Conservation (phyloP, 2,329 filamentous ascomycete species). For the Neocatenulostroma microsporum region DNA sequence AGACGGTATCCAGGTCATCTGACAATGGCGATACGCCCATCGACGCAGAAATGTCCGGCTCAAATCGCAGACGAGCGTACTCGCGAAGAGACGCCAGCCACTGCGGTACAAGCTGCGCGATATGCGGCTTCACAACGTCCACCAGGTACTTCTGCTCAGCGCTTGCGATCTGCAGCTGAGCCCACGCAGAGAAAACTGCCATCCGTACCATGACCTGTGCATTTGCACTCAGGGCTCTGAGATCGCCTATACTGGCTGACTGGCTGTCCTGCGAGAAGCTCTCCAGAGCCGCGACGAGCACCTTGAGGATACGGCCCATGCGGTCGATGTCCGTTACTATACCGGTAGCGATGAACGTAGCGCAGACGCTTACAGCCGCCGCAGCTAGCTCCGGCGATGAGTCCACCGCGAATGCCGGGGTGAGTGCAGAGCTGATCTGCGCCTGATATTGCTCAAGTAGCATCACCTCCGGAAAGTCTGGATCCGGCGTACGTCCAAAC, state of each 20-base stretch:
- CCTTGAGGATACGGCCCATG: constrained; percentile 97
- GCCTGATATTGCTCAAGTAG: constrained; percentile 96
- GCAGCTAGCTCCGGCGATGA: constrained; percentile 93
- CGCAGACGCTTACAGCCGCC: constrained; percentile 93
- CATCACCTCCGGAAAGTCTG: constrained; percentile 95
- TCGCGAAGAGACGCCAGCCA: constrained; percentile 92
- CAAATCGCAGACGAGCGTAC: constrained; percentile 86
- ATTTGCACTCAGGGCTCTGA: constrained; percentile 88
- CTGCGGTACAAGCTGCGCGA: constrained; percentile 79
- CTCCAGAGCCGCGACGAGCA: constrained; percentile 80
- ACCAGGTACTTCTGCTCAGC: constrained; percentile 82
- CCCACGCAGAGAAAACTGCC: constrained; percentile 95
- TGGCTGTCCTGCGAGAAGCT: constrained; percentile 78
- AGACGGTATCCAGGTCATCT: constrained; percentile 77
- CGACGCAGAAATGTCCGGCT: constrained; percentile 92
- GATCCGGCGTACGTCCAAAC: constrained; percentile 91
- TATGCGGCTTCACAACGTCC: constrained; percentile 81
- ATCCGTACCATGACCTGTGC: constrained; percentile 98
- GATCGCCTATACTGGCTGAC: constrained; percentile 80
- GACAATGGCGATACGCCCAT: constrained; percentile 65
- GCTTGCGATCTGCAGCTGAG: constrained; percentile 90
- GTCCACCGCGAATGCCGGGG: constrained; percentile 89
- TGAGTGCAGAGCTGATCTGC: constrained; percentile 92
- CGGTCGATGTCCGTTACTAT: constrained; percentile 96
- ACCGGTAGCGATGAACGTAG: constrained; percentile 93